Evolutionary conservation across 306 rosid genomes (phyloP), one percentile per base, ranked within the genome.

Genomic region (Casuarina equisetifolia): DNA sequence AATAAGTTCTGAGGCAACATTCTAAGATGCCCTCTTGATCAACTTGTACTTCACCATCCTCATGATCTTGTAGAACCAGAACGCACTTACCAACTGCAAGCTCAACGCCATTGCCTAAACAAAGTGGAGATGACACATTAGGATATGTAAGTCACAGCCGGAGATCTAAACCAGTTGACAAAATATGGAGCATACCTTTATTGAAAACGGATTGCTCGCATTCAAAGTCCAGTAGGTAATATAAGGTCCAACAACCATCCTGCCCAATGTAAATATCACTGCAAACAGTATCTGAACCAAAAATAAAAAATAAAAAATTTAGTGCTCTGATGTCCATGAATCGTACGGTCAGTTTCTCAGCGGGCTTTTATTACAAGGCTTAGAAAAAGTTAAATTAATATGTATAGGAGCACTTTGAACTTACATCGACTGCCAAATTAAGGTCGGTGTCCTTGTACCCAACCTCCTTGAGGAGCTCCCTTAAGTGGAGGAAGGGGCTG

Each of bases 61-160:
- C 19, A 78, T 82, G 32, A 95, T 89, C 88, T 95, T 95, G 89
- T 81, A 89, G 87, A 95, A 95, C 98, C 98, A 95, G 89, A 91
- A 92, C 48, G 93, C 66, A 70, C 97, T 95, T 13, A 95, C 92
- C 16, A 95, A 93, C 90, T 86, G 97, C 89, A 95, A 76, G 59
- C 97, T 86, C 53, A 81, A 35, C 12, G 85, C 94, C 96, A 86
- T 92, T 25, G 86, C 91, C 98, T 94, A 92, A 46, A 75, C 19
- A 44, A 7, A 48, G 25, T 43, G 71, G 38, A 68, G 15, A 39
- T 73, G 15, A 49, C 25, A 4, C 63, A 39, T 44, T 74, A 3
- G 40, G 63, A 9, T 43, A 7, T 20, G 32, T 15, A 39, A 0
- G 19, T 66, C 9, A 46, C 19, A 43, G 3, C 71, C 50, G 10